Conservation (phyloP, 441 rosid species). For the Brassica hybrid region DNA sequence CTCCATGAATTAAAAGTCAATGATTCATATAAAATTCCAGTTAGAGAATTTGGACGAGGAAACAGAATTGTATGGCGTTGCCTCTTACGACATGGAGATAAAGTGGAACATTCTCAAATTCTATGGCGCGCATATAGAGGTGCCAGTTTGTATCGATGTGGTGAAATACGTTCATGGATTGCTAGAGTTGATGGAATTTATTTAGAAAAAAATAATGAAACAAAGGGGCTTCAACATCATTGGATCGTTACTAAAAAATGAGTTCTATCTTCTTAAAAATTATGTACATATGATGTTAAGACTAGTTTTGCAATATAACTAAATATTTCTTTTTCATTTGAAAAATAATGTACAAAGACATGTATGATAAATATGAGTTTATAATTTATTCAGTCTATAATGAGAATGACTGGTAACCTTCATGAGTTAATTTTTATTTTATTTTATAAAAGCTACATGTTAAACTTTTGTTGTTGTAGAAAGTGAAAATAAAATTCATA, state of each 20-base stretch:
- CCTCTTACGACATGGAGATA: neutral
- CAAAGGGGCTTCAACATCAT: neutral
- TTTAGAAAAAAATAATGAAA: neutral
- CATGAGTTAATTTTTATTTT: neutral
- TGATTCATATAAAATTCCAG: neutral
- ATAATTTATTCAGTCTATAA: neutral
- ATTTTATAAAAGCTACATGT: too few relatives aligned
- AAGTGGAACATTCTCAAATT: neutral
- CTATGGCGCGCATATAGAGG: slow-evolving; percentile 13
- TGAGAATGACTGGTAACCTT: neutral
- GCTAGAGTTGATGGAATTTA: neutral
- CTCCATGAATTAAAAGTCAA: neutral
- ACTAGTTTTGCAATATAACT: neutral
- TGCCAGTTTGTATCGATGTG: neutral
- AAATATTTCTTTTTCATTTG: neutral
- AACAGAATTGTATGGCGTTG: slow-evolving; percentile 21
- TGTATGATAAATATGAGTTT: neutral
- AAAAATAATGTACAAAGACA: neutral
- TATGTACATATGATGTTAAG: neutral
- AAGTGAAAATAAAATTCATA: neutral
- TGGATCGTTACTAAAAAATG: neutral
- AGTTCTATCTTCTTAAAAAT: neutral
- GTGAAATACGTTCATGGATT: slow-evolving; percentile 7
- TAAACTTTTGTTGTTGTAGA: neutral
- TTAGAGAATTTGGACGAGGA: neutral